Percentiles rank a stretch among this genome's conserved stretches.
These are phyloP conservation scores for Stemphylium lycopersici DNA, from an alignment of 2,329 filamentous ascomycete genomes.

Conservation along the genomic window DNA sequence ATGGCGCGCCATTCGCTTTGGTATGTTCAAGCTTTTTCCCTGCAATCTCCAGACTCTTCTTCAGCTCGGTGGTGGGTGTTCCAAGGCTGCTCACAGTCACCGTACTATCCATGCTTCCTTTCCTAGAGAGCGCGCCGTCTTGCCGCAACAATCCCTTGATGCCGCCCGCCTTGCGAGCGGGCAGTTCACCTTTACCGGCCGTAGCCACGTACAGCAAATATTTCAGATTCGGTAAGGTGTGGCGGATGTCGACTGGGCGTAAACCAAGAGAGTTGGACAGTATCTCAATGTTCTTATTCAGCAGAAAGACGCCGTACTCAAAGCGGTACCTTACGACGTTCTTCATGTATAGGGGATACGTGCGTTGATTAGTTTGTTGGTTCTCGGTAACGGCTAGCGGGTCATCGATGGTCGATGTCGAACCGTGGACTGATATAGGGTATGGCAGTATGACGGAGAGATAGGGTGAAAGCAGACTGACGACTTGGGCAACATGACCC, in stretches of 20 bases:
- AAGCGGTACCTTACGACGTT: conserved; percentile 83
- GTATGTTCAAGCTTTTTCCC: conserved; percentile 18
- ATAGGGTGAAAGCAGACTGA: conserved; percentile 80
- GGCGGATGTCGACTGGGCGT: conserved; percentile 84
- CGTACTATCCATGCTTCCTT: conserved; percentile 44
- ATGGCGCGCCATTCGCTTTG: conserved; percentile 26
- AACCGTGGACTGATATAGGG: conserved; percentile 73
- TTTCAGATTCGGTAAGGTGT: conserved; percentile 91
- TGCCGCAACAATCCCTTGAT: conserved; percentile 43
- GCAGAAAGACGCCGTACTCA: conserved; percentile 93
- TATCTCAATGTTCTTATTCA: conserved; percentile 92
- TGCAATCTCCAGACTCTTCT: conserved; percentile 23
- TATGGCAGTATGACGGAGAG: conserved; percentile 81
- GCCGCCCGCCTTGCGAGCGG: conserved; percentile 48
- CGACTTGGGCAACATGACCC: conserved; percentile 77
- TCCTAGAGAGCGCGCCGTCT: conserved; percentile 33
- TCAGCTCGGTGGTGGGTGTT: conserved; percentile 26
- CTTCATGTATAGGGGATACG: conserved; percentile 79
- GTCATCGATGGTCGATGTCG: conserved; percentile 76
- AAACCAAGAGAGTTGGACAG: conserved; percentile 69
- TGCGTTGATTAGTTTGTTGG: conserved; percentile 31
- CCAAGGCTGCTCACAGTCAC: conserved; percentile 36
- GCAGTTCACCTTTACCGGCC: conserved; percentile 71
- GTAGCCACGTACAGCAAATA: conserved; percentile 90
- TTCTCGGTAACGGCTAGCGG: conserved; percentile 63